Percentiles rank a stretch among this genome's conserved stretches.
Conservation (phyloP, 176 grass and related monocot genomes). For the Oryza australiensis region DNA sequence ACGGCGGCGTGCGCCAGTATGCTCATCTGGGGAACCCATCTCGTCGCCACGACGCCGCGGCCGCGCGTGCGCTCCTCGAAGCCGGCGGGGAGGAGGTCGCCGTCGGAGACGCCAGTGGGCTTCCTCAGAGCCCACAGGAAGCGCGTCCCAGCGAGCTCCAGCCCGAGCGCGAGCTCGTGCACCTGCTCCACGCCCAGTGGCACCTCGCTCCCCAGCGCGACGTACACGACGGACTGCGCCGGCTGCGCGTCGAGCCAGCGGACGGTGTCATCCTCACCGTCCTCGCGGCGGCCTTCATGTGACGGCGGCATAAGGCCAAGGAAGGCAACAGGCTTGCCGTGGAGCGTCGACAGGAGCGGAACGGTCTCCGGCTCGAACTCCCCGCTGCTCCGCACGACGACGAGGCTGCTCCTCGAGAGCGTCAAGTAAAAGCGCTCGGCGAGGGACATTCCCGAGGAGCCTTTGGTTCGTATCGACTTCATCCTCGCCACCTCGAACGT, state of each 20-base stretch:
- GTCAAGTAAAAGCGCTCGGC: background rate
- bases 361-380: slow-evolving; percentile 42
- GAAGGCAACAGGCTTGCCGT: slow-evolving; percentile 26
- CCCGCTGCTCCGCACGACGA: slow-evolving; percentile 37
- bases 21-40: slow-evolving; percentile 53
- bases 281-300: background rate
- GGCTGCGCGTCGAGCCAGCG: slow-evolving; percentile 44
- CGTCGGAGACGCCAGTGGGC: background rate
- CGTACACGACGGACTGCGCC: slow-evolving; percentile 44
- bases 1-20: slow-evolving; percentile 32
- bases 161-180: slow-evolving; percentile 46
- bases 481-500: slow-evolving; percentile 21
- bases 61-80: slow-evolving; percentile 32
- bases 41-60: slow-evolving; percentile 22
- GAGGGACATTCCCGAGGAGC: slow-evolving; percentile 11
- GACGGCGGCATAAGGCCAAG: slow-evolving; percentile 52
- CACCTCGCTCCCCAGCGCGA: slow-evolving; percentile 57
- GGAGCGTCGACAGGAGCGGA: background rate
- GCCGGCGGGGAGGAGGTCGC: slow-evolving; percentile 1
- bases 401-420: slow-evolving; percentile 13
- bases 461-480: background rate
- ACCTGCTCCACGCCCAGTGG: slow-evolving; percentile 27
- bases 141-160: slow-evolving; percentile 42
- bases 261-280: background rate
- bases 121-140: slow-evolving; percentile 61